These are phyloP conservation scores for Spencermartinsiella ligniputridi DNA, from an alignment of 1,139 yeast genomes.

Conservation along the genomic window DNA sequence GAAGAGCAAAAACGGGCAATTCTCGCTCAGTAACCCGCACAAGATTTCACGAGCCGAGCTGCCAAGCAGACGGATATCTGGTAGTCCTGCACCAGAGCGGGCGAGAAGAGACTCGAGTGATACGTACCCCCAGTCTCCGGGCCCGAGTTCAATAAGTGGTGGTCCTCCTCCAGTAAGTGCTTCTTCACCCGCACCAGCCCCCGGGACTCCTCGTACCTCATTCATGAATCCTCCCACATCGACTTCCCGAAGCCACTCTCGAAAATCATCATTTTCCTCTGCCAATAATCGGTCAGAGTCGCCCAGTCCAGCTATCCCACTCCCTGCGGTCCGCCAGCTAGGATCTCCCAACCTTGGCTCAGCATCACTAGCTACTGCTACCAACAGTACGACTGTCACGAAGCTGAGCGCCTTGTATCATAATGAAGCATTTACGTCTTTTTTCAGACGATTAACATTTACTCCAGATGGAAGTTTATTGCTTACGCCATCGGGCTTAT, in stretches of 20 bases:
- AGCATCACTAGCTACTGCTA: constrained; percentile 5
- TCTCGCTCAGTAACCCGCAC: constrained; percentile 39
- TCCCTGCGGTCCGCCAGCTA: constrained; percentile 40
- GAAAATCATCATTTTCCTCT: constrained; percentile 28
- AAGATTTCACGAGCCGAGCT: constrained; percentile 43
- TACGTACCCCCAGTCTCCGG: constrained; percentile 9
- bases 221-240: constrained; percentile 28
- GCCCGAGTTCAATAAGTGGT: constrained; percentile 7
- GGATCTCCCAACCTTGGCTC: constrained; percentile 16
- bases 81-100: constrained; percentile 8
- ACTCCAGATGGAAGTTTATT: constrained; percentile 87
- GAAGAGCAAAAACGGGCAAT: constrained; percentile 31
- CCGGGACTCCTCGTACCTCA: constrained; percentile 14
- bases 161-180: constrained; percentile 5
- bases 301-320: constrained; percentile 32
- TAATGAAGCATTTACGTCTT: constrained; percentile 82
- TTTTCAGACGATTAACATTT: constrained; percentile 77
- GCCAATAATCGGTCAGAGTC: constrained; percentile 22
- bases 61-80: constrained; percentile 18
- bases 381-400: constrained; percentile 3
- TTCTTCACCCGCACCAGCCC: constrained; percentile 9
- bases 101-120: constrained; percentile 8
- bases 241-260: constrained; percentile 24
- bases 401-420: constrained; percentile 48
- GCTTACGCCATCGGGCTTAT: constrained; percentile 79